Conservation (phyloP, 139 green algal species). For the Asterochloris sp. region DNA sequence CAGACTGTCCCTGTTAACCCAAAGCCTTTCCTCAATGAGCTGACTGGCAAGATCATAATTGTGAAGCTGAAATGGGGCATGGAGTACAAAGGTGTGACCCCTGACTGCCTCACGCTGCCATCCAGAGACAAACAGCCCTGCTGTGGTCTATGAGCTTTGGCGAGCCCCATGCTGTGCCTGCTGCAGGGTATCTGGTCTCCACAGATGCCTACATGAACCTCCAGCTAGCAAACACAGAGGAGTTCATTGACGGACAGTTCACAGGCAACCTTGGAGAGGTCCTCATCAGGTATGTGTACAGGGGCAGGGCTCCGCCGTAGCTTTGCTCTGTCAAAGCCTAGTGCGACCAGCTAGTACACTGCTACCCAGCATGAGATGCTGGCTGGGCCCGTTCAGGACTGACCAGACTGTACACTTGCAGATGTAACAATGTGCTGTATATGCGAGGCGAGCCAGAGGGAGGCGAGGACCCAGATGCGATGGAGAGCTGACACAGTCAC, state of each 20-base stretch:
- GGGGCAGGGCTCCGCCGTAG: not conserved
- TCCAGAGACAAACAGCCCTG: not conserved
- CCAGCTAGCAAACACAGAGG: constrained; percentile 93
- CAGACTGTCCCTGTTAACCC: constrained; percentile 91
- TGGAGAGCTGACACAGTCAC: not conserved
- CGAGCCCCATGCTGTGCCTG: not conserved
- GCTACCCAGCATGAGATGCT: not conserved
- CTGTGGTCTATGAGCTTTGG: too few species aligned
- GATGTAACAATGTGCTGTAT: constrained; percentile 97
- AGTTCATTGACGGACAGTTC: constrained; percentile 93
- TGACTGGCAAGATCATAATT: constrained; percentile 93
- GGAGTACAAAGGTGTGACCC: constrained; percentile 92
- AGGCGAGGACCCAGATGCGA: constrained; percentile 27
- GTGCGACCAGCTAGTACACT: too few species aligned
- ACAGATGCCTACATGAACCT: constrained; percentile 95
- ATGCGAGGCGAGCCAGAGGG: constrained; percentile 75
- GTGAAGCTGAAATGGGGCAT: constrained; percentile 99
- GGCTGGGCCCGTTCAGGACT: not conserved
- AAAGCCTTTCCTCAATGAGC: constrained; percentile 94
- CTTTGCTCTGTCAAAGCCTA: not conserved
- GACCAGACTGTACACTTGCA: constrained; percentile 25
- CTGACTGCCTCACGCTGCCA: not conserved
- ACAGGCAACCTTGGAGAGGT: constrained; percentile 93
- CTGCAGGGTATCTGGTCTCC: constrained; percentile 85
- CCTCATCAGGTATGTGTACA: constrained; percentile 64